These are phyloP conservation scores for Pseudocercospora musae DNA, from an alignment of 2,329 filamentous ascomycete species.

Conservation along the genomic window DNA sequence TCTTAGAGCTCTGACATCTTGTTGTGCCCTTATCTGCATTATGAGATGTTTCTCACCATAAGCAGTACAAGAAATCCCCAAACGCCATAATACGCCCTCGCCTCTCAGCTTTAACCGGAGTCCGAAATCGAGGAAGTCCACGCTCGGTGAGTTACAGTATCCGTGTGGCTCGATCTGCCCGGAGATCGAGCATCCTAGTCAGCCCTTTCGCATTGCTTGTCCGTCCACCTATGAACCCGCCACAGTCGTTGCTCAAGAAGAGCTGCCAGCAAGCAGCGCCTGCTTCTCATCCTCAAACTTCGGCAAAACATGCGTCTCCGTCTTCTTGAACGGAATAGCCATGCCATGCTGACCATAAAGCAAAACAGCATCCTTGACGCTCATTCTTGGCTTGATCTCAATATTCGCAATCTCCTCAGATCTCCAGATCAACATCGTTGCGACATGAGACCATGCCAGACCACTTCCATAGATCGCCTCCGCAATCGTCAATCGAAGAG, in stretches of 20 bases:
- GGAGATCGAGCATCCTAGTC: background rate
- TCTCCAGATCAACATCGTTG: constrained; percentile 24
- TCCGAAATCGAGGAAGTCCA: background rate
- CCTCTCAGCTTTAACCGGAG: background rate
- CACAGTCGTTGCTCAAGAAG: background rate
- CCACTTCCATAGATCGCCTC: constrained; percentile 21
- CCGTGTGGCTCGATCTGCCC: background rate
- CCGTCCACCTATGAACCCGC: background rate
- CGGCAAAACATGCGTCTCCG: background rate
- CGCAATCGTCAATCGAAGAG: constrained; percentile 12
- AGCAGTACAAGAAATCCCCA: background rate
- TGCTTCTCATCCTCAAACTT: background rate
- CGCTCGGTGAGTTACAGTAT: background rate
- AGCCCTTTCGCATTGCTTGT: background rate
- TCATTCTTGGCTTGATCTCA: constrained; percentile 10
- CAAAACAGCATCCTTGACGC: constrained; percentile 12
- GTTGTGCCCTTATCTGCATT: background rate
- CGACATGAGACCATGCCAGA: constrained; percentile 22
- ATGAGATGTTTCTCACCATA: background rate
- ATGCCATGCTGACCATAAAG: constrained; percentile 11
- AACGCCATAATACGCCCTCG: background rate
- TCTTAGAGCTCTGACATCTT: background rate
- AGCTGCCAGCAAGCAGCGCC: background rate
- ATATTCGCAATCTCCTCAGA: constrained; percentile 8
- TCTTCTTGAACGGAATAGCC: background rate